Percentiles rank a stretch among this genome's conserved stretches.
These are phyloP conservation scores for Haberlea rhodopensis DNA, from an alignment of 257 asterid genomes.

Conservation along the genomic window DNA sequence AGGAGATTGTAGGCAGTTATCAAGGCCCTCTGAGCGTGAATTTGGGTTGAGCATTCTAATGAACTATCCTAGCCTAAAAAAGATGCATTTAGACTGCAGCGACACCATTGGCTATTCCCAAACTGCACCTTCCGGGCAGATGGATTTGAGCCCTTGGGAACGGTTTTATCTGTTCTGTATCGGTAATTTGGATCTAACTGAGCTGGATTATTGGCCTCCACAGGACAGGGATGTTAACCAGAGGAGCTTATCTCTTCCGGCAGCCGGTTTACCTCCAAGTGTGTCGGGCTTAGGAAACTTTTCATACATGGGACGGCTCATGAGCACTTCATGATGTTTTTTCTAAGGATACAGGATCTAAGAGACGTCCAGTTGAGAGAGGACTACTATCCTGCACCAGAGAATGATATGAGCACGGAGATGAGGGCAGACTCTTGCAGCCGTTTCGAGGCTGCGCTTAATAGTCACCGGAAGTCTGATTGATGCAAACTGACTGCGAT, in stretches of 20 bases:
- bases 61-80: constrained; percentile 51
- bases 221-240: constrained; percentile 88
- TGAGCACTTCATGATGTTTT: constrained; percentile 76
- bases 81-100: constrained; percentile 82
- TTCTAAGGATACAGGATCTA: constrained; percentile 42
- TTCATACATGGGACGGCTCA: constrained; percentile 89
- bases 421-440: constrained; percentile 84
- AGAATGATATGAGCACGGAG: constrained; percentile 95
- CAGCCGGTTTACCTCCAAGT: constrained; percentile 74
- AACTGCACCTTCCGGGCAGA: constrained; percentile 87
- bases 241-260: constrained; percentile 78
- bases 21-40: constrained; percentile 45
- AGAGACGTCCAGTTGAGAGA: constrained; percentile 88
- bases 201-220: constrained; percentile 92
- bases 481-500: constrained; percentile 30
- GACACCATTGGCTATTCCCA: constrained; percentile 78
- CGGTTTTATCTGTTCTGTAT: constrained; percentile 62
- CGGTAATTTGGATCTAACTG: constrained; percentile 46
- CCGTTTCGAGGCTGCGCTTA: constrained; percentile 74
- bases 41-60: constrained; percentile 63
- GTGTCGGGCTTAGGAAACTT: constrained; percentile 61
- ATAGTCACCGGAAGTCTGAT: constrained; percentile 62
- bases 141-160: constrained; percentile 95
- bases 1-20: constrained; percentile 78
- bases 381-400: constrained; percentile 94